Conservation (phyloP, 2,329 filamentous ascomycete genomes). For the Nannizziopsis arthrosporioides region DNA sequence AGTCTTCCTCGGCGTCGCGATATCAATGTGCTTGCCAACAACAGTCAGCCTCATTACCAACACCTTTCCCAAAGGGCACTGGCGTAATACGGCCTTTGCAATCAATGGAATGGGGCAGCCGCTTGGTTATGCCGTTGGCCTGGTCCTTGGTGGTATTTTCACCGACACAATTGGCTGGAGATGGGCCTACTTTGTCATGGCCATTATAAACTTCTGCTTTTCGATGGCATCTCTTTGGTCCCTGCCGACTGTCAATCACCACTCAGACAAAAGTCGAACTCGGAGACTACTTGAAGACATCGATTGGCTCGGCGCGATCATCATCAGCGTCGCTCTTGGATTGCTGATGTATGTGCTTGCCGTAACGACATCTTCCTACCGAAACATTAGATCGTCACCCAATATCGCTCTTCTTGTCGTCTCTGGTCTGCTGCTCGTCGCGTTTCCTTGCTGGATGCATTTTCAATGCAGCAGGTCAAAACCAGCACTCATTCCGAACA, state of each 20-base stretch:
- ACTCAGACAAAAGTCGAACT: conserved; percentile 18
- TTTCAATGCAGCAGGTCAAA: conserved; percentile 35
- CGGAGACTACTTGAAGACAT: conserved; percentile 31
- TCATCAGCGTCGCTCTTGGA: conserved; percentile 36
- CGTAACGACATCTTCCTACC: conserved; percentile 14
- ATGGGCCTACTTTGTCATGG: conserved; percentile 38
- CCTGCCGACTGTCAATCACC: conserved; percentile 23
- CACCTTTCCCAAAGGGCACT: conserved; percentile 34
- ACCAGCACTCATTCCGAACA: conserved; percentile 39
- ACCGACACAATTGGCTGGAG: conserved; percentile 42
- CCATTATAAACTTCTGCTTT: conserved; percentile 31
- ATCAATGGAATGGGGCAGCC: conserved; percentile 40
- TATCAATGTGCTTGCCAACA: conserved; percentile 37
- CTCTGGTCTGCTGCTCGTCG: conserved; percentile 20
- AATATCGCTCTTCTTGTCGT: conserved; percentile 23
- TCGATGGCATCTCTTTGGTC: conserved; percentile 29
- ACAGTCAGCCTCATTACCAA: conserved; percentile 39
- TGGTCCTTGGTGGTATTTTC: conserved; percentile 41
- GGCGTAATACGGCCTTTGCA: conserved; percentile 41
- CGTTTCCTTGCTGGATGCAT: conserved; percentile 45
- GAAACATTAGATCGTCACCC: conserved; percentile 12
- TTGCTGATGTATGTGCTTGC: conserved; percentile 39
- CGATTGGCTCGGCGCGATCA: conserved; percentile 39
- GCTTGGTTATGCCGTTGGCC: conserved; percentile 39
- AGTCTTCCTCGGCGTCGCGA: conserved; percentile 34